Conservation (phyloP, 1,284 basidiomycete genomes). For the Trichosporon faecale region DNA sequence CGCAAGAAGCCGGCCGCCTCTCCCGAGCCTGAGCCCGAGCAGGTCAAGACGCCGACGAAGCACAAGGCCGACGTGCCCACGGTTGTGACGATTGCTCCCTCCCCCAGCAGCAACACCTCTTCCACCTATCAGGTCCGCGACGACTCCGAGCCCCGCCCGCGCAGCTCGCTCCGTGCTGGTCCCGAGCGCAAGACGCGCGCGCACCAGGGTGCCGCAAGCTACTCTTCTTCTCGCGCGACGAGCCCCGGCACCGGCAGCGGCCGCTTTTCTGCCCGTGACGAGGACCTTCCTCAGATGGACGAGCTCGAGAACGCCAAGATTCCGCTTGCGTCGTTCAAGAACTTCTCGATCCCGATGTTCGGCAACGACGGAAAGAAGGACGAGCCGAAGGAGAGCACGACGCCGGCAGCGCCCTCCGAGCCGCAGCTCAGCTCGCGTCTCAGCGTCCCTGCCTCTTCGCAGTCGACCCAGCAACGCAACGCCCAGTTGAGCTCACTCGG, state of each 20-base stretch:
- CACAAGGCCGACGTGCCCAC: conserved; percentile 31
- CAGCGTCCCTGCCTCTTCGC: conserved; percentile 13
- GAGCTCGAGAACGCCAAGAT: conserved; percentile 46
- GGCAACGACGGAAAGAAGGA: conserved; percentile 10
- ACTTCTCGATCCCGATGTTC: conserved; percentile 36
- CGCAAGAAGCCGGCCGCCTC: conserved; percentile 16
- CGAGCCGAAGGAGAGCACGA: conserved; percentile 7
- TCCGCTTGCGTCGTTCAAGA: conserved; percentile 41
- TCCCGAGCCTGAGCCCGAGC: conserved; percentile 25
- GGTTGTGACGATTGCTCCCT: conserved; percentile 45
- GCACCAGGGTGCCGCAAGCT: conserved; percentile 43
- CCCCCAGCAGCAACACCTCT: conserved; percentile 28
- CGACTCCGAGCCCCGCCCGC: conserved; percentile 31
- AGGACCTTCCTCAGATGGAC: conserved; percentile 49
- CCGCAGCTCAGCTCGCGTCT: conserved; percentile 24
- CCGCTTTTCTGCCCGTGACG: conserved; percentile 48
- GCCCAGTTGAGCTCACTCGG: conserved; percentile 28
- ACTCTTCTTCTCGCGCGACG: conserved; percentile 35
- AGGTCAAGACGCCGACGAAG: conserved; percentile 29
- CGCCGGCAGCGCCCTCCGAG: conserved; percentile 13
- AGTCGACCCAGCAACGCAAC: conserved; percentile 26
- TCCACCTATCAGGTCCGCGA: conserved; percentile 35
- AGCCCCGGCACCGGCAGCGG: conserved; percentile 34
- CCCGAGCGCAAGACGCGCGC: conserved; percentile 38
- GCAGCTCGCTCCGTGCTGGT: conserved; percentile 42